phyloP scores from a whole-genome alignment of 305 asterid species.

The Solanum aculeatissimum region DNA sequence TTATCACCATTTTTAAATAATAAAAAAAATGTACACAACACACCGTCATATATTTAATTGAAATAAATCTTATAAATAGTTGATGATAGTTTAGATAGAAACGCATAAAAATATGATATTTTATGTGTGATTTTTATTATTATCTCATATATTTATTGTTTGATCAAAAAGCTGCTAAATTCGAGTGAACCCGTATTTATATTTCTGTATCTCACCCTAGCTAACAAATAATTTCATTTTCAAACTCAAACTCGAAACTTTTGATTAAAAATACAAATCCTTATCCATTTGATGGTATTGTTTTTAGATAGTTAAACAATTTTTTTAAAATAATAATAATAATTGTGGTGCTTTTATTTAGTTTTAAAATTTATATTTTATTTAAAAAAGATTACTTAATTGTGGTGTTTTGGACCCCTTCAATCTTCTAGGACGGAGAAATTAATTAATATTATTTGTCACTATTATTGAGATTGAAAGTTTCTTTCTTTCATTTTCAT shows the following conservation, averaged over 20 bases:
- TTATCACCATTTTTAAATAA: too few species aligned
- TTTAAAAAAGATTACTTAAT: not conserved
- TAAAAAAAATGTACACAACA: not conserved
- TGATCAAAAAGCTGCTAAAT: not conserved
- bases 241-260: not conserved
- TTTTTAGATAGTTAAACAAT: not conserved
- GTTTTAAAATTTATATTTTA: not conserved
- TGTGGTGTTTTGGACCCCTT: not conserved
- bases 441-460: not conserved
- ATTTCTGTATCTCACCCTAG: not conserved
- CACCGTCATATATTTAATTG: not conserved
- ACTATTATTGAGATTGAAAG: not conserved
- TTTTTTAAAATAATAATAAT: not conserved
- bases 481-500: not conserved
- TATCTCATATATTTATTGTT: not conserved
- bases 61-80: too few species aligned
- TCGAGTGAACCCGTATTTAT: not conserved
- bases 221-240: not conserved
- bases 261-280: not conserved
- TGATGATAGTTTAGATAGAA: too few species aligned
- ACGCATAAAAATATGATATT: too few species aligned
- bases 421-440: not conserved
- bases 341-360: not conserved
- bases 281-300: not conserved
- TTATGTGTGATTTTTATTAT: too few species aligned